Conservation (phyloP, 768 basidiomycete genomes). For the Amanita rubescens region DNA sequence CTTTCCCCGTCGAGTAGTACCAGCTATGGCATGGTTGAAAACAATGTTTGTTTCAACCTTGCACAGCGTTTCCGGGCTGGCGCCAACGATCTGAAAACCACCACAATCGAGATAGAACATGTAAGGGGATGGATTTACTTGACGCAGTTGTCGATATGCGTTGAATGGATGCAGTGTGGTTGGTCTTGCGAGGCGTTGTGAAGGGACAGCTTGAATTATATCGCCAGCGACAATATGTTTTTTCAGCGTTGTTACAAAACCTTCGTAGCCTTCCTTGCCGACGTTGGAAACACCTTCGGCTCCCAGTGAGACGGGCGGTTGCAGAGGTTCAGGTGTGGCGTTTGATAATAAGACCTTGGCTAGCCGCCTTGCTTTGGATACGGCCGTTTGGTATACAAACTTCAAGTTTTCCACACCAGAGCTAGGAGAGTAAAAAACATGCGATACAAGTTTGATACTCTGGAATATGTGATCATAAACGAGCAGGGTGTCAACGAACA, state of each 20-base stretch:
- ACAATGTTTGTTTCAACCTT: constrained; percentile 91
- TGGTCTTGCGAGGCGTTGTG: constrained; percentile 80
- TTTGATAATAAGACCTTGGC: constrained; percentile 56
- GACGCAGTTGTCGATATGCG: constrained; percentile 87
- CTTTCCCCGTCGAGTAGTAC: constrained; percentile 84
- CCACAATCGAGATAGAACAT: constrained; percentile 98
- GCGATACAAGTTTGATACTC: constrained; percentile 90
- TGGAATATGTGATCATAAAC: constrained; percentile 97
- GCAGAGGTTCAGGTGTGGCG: constrained; percentile 56
- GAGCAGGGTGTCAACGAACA: constrained; percentile 93
- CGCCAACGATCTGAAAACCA: constrained; percentile 92
- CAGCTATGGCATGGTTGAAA: constrained; percentile 96
- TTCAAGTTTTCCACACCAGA: constrained; percentile 60
- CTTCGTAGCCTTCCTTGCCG: constrained; percentile 87
- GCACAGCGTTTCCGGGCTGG: constrained; percentile 95
- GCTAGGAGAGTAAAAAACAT: constrained; percentile 80
- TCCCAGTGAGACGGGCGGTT: constrained; percentile 59
- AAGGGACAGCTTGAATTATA: constrained; percentile 98
- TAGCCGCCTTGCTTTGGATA: constrained; percentile 73
- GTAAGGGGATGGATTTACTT: constrained; percentile 96
- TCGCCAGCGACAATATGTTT: constrained; percentile 93
- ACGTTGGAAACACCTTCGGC: constrained; percentile 78
- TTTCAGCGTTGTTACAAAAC: constrained; percentile 86
- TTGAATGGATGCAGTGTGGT: constrained; percentile 95
- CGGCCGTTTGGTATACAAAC: constrained; percentile 85